These are phyloP conservation scores for Trypanosoma theileri DNA, from an alignment of 208 protist genomes.

Conservation along the genomic window DNA sequence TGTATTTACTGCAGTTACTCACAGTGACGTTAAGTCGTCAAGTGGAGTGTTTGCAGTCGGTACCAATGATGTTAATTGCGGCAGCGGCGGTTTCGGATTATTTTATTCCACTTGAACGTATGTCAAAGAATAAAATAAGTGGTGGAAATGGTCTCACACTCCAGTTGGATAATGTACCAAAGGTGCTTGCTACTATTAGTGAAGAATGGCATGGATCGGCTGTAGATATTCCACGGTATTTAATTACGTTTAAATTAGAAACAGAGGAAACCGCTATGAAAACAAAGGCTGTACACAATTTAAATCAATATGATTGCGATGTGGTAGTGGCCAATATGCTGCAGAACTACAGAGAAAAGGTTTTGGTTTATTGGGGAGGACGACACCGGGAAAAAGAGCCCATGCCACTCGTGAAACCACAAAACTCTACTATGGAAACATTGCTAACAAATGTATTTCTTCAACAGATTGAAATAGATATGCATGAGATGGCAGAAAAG, in stretches of 20 bases:
- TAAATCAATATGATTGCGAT: conserved; percentile 63
- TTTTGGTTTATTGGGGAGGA: conserved; percentile 61
- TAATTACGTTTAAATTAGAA: conserved; percentile 86
- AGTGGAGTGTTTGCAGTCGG: conserved; percentile 14
- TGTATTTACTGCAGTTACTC: conserved; percentile 64
- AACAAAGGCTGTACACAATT: conserved; percentile 69
- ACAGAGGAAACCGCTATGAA: conserved; percentile 67
- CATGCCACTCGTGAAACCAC: conserved; percentile 29
- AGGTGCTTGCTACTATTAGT: conserved; percentile 56
- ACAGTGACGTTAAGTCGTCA: conserved; percentile 37
- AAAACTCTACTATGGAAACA: conserved; percentile 49
- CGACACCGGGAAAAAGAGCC: conserved; percentile 8
- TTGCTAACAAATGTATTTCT: conserved; percentile 51
- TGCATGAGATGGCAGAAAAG: not conserved
- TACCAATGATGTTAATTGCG: conserved; percentile 68
- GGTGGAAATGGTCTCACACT: conserved; percentile 68
- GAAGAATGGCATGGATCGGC: conserved; percentile 38
- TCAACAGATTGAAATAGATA: conserved; percentile 15
- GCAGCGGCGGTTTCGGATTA: conserved; percentile 87
- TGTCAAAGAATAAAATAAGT: conserved; percentile 78
- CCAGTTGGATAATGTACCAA: conserved; percentile 68
- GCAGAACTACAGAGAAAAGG: conserved; percentile 77
- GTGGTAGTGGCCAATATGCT: conserved; percentile 84
- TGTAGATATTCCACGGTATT: conserved; percentile 21
- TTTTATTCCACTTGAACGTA: conserved; percentile 57